Evolutionary conservation across 1,139 yeast species (phyloP).

Genomic region (Diutina neorugosa): DNA sequence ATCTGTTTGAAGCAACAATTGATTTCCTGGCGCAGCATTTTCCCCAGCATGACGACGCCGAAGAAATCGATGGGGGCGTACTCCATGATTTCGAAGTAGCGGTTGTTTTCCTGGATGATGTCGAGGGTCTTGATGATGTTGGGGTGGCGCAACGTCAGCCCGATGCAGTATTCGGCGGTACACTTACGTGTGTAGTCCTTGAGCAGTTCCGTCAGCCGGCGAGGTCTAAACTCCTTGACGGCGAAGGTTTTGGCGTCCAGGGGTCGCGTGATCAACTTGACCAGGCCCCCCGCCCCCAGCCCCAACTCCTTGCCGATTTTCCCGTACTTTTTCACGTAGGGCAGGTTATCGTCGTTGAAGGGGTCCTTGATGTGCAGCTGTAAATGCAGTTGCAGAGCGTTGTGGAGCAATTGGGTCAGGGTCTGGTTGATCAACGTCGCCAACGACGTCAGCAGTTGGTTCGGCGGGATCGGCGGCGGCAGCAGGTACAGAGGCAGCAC

Average conservation of each 20-base stretch:
- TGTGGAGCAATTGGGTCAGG: constrained; percentile 29
- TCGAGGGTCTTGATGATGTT: constrained; percentile 91
- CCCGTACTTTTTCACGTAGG: constrained; percentile 73
- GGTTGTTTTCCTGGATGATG: constrained; percentile 73
- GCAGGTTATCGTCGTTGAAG: constrained; percentile 44
- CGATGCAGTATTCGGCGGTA: constrained; percentile 95
- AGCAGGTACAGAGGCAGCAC: background rate
- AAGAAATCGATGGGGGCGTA: constrained; percentile 94
- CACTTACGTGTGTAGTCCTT: constrained; percentile 92
- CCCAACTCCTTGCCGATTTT: constrained; percentile 84
- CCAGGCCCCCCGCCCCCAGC: constrained; percentile 98
- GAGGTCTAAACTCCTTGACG: constrained; percentile 88
- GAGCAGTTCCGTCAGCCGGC: constrained; percentile 69
- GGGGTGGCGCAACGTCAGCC: constrained; percentile 89
- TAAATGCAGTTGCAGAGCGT: background rate
- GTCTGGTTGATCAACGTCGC: constrained; percentile 35
- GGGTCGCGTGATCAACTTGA: constrained; percentile 70
- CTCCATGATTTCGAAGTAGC: constrained; percentile 94
- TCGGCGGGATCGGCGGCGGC: background rate
- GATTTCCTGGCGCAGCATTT: constrained; percentile 75
- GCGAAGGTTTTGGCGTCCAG: constrained; percentile 83
- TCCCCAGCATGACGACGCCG: constrained; percentile 95
- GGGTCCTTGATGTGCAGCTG: constrained; percentile 18
- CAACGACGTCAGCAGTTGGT: constrained; percentile 28
- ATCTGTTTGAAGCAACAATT: constrained; percentile 87